Conservation (phyloP, 2,329 filamentous ascomycete species). For the Aspergillus fructus region DNA sequence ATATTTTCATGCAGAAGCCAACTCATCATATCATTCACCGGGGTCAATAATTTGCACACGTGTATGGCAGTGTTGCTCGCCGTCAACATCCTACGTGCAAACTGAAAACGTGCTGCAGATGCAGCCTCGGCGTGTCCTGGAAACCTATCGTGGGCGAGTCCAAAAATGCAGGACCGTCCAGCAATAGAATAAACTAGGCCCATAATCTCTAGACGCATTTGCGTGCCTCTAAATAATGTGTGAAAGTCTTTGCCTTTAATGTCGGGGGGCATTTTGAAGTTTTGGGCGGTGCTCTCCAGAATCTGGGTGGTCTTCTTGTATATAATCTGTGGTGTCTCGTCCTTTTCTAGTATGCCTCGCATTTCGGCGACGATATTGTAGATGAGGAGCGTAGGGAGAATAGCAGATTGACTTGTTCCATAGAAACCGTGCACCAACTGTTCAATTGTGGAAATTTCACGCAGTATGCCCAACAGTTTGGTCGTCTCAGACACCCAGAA, state of each 20-base stretch:
- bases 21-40: slow-evolving; percentile 38
- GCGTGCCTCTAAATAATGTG: slow-evolving; percentile 36
- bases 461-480: slow-evolving; percentile 18
- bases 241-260: slow-evolving; percentile 37
- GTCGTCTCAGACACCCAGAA: slow-evolving; percentile 23
- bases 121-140: not conserved
- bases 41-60: slow-evolving; percentile 38
- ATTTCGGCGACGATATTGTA: slow-evolving; percentile 31
- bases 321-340: not conserved
- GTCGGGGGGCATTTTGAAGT: slow-evolving; percentile 21
- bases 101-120: slow-evolving; percentile 15
- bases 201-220: slow-evolving; percentile 41
- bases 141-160: slow-evolving; percentile 20
- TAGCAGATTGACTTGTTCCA: not conserved
- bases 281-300: slow-evolving; percentile 28
- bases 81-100: slow-evolving; percentile 25
- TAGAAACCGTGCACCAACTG: slow-evolving; percentile 15
- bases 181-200: slow-evolving; percentile 39
- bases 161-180: slow-evolving; percentile 28
- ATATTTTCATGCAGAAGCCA: slow-evolving; percentile 37
- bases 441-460: slow-evolving; percentile 18
- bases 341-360: slow-evolving; percentile 12
- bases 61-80: slow-evolving; percentile 39
- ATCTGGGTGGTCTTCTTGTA: slow-evolving; percentile 14
- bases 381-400: slow-evolving; percentile 34